phyloP scores from a whole-genome alignment of 176 grass and related monocot genomes.

The Ensete ventricosum region DNA sequence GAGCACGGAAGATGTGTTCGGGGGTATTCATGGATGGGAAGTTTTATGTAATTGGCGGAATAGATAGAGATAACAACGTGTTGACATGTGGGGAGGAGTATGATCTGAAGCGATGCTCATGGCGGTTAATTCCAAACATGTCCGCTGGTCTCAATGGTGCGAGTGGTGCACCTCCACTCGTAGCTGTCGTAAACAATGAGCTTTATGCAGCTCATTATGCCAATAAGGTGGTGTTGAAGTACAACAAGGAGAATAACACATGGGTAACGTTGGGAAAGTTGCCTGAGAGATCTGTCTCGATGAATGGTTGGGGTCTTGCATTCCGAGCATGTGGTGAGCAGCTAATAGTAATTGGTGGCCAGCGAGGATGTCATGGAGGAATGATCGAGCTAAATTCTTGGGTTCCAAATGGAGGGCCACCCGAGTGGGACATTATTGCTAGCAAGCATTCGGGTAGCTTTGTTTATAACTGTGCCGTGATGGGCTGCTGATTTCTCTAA shows the following conservation, averaged over 20 bases:
- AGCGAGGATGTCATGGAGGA: not conserved
- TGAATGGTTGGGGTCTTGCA: constrained; percentile 5
- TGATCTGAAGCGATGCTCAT: not conserved
- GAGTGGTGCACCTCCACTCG: not conserved
- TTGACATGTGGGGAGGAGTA: not conserved
- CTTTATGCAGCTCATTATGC: constrained; percentile 6
- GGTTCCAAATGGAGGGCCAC: not conserved
- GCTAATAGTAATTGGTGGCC: not conserved
- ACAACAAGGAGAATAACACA: not conserved
- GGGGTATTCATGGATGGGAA: constrained; percentile 4
- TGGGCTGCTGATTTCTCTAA: not conserved
- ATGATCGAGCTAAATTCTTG: constrained; percentile 4
- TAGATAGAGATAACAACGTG: not conserved
- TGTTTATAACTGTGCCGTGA: not conserved
- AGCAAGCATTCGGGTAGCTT: constrained; percentile 1
- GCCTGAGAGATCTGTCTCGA: not conserved
- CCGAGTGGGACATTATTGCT: not conserved
- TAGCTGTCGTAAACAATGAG: not conserved
- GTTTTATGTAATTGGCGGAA: constrained; percentile 5
- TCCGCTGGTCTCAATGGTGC: not conserved
- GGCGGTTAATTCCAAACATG: not conserved
- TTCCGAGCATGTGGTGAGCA: not conserved
- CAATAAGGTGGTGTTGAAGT: not conserved
- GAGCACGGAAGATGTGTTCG: constrained; percentile 1
- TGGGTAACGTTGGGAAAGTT: not conserved